A percentile compares a stretch with the other conserved stretches of the same genome.
Evolutionary conservation across 345 rosid genomes (phyloP).

Genomic region (Gossypium raimondii): DNA sequence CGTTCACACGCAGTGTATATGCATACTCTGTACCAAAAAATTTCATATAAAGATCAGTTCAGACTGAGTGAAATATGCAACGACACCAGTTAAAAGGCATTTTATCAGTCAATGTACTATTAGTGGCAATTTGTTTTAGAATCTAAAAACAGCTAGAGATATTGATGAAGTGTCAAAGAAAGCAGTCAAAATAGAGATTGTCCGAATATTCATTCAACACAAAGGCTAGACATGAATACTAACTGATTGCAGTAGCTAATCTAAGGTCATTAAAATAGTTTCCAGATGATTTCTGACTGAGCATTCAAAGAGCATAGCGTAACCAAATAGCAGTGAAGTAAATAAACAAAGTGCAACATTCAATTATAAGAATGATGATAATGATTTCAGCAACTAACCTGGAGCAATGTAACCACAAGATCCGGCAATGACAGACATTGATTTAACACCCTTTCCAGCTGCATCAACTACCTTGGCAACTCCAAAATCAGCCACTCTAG

Average conservation of each 20-base stretch:
- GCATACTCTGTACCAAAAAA: conserved; percentile 72
- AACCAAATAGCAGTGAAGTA: not conserved
- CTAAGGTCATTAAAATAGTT: not conserved
- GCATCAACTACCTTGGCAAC: conserved; percentile 79
- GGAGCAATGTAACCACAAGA: conserved; percentile 99
- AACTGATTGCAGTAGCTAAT: not conserved
- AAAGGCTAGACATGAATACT: not conserved
- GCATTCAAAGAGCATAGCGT: not conserved
- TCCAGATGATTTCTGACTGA: not conserved
- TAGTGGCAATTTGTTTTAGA: not conserved
- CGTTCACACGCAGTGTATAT: conserved; percentile 89
- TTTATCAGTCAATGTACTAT: too few relatives aligned
- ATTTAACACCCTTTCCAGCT: conserved; percentile 64
- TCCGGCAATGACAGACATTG: conserved; percentile 96
- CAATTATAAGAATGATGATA: not conserved
- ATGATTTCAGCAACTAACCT: conserved; percentile 44
- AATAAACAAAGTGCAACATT: not conserved
- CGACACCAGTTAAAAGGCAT: too few relatives aligned
- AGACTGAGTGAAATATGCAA: not conserved
- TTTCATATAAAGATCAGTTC: not conserved
- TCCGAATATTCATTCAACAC: not conserved
- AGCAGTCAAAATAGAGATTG: not conserved
- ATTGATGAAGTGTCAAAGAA: not conserved
- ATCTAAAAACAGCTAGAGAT: not conserved
- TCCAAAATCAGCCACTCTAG: conserved; percentile 95